Evolutionary conservation across 2,329 filamentous ascomycete genomes (phyloP).

Genomic region (Fusarium sp.): DNA sequence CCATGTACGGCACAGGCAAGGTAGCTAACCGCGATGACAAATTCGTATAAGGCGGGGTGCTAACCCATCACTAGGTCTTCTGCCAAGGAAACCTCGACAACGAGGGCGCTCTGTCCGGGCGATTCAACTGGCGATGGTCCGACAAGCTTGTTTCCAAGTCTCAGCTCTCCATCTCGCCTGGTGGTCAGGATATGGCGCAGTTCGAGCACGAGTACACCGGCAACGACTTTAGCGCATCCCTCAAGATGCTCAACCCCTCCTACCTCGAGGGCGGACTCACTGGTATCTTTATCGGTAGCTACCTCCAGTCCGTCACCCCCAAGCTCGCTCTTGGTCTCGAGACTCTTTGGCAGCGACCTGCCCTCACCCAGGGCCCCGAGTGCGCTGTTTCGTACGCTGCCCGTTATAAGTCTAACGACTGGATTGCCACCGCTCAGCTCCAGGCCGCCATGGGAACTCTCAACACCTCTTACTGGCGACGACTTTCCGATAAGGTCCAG

Average conservation of each 20-base stretch:
- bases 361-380: conserved; percentile 86
- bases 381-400: conserved; percentile 88
- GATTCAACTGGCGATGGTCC: conserved; percentile 93
- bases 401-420: conserved; percentile 89
- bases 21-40: conserved; percentile 56
- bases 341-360: conserved; percentile 89
- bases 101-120: conserved; percentile 82
- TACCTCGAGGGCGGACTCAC: conserved; percentile 89
- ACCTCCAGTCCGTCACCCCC: conserved; percentile 91
- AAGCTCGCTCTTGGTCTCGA: conserved; percentile 88
- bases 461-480: conserved; percentile 92
- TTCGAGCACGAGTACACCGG: conserved; percentile 96
- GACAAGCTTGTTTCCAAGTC: conserved; percentile 83
- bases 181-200: conserved; percentile 85
- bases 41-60: conserved; percentile 25
- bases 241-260: conserved; percentile 97
- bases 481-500: conserved; percentile 92
- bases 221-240: conserved; percentile 86
- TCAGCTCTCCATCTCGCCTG: conserved; percentile 82
- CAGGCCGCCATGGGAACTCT: conserved; percentile 82
- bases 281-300: conserved; percentile 94
- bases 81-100: conserved; percentile 96
- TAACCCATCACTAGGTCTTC: conserved; percentile 72
- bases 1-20: conserved; percentile 91
- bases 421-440: conserved; percentile 90